Base-by-base conservation (phyloP, 2,329 filamentous ascomycete genomes). In the Colletotrichum tamarilloi region DNA sequence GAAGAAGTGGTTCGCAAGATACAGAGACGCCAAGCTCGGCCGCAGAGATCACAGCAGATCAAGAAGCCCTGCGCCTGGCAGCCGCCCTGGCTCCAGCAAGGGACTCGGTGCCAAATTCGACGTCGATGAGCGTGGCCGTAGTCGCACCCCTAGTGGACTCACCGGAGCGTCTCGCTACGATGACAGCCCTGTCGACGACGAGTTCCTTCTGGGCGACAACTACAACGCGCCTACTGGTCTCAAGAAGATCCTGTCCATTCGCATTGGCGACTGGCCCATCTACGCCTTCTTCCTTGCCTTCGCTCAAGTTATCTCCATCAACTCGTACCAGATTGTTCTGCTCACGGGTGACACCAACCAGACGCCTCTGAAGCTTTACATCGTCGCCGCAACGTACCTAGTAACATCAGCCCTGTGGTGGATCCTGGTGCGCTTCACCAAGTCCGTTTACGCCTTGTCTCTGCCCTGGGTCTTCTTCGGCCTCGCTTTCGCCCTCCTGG, bases 271-370 rank as follows among this genome's bases (percentile, higher is more conserved):
- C 76, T 92, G 90, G 90, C 91, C 90, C 0, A 78, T 92, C 7
- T 92, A 92, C 78, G 87, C 89, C 4, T 85, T 92, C 73, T 84
- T 92, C 59, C 85, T 92, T 22, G 89, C 89, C 9, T 84, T 91
- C 46, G 88, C 89, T 26, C 90, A 92, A 77, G 89, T 92, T 73
- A 88, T 92, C 62, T 89, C 91, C 1, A 89, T 90, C 69, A 92
- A 92, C 80, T 92, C 90, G 0, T 92, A 92, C 80, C 91, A 93
- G 78, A 90, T 93, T 77, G 92, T 90, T 0, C 84, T 93, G n/a
- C 84, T 93, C 24, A 91, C 90, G 0, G 91, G 91, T 22, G 87
- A 91, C 76, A 84, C 90, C 24, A 90, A 89, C 68, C 86, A 92
- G 78, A 86, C 87, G 2, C 88, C 90, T 4, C 80, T 82, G 38